Base-by-base conservation (phyloP, 176 grass and related monocot species). In the Zizania latifolia region DNA sequence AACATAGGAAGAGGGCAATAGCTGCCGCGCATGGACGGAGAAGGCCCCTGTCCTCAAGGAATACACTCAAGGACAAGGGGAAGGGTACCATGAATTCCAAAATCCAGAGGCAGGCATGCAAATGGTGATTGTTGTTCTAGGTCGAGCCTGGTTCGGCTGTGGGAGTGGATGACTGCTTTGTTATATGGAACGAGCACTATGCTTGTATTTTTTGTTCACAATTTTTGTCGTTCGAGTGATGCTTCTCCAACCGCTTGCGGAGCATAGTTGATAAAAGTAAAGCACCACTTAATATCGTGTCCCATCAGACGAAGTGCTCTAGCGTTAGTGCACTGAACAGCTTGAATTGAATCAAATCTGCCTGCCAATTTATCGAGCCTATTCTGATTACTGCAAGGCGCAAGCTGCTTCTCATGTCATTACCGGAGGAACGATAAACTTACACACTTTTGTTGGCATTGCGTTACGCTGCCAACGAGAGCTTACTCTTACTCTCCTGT, bases 31-130 rank as follows among this genome's bases (percentile, higher is more conserved):
- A 78, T 33, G 85, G 88, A 19, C 44, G 73, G 58, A 88, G 80
- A 64, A 86, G 81, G 41, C 26, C 72, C 0, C 1, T 82, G 6
- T 45, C 80, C 17, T 94, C 94, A 9, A 86, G 94, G 81, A 98
- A 98, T 45, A 24, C 86, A 58, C 92, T 90, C 34, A 94, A 98
- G 87, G 86, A 94, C 71, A 98, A 94, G 72, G 95, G 89, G 0
- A 98, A 94, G 82, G 86, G 81, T 8, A 89, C 88, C 36, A 81
- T 89, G 78, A 94, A 94, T 78, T 98, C 89, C 36, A 98, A 94
- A 81, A 82, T 92, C 40, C 86, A 98, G 72, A 92, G 84, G 67
- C 86, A 94, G 69, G 68, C 78, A 1, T 88, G 76, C 68, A 70
- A 92, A 3, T 94, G 86, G 91, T 94, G 66, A 90, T 69, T 15